Evolutionary conservation across 306 rosid species (phyloP), one percentile per base, ranked within the genome.

Genomic region (Glycyrrhiza uralensis): DNA sequence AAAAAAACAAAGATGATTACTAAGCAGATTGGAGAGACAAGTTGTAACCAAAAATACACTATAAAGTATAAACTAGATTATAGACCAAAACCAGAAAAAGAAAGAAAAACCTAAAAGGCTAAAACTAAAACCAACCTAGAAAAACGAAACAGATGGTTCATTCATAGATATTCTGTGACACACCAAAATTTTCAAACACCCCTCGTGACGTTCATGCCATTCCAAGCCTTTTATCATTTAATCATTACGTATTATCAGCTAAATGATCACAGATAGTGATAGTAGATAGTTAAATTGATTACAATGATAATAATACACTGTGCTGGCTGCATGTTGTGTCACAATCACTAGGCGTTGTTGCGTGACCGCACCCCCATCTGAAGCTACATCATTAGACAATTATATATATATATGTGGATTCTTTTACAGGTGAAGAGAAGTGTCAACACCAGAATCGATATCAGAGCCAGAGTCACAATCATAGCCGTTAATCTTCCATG

Each of bases 401-500:
- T 8, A 12, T 58, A 74, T 33, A 15, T 3, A 17, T 13, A 12
- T 36, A n/a, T 33, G n/a, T 39, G 9, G 36, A 44, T 38, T 41
- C 57, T 79, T 80, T 88, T 69, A 93, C 52, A 93, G 85, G 80
- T 85, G 98, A 78, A 92, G 98, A 66, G 97, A 93, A 76, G 98
- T 93, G 84, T 93, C 97, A 54, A 93, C 88, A 50, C 81, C 87
- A 67, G 83, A 69, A 46, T 73, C n/a, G n/a, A n/a, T n/a, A n/a
- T n/a, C 82, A 56, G 84, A 66, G 22, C 60, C 83, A 45, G 76
- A 71, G 61, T 82, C 81, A 50, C 56, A 58, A 61, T 74, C 83
- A 56, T 39, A 61, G 12, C 54, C 57, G 8, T 82, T n/a, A n/a
- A n/a, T 76, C 74, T 64, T 82, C 74, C 73, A 77, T 14, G 85